phyloP scores from a whole-genome alignment of 169 alveolate species.

The Perkinsus marinus region DNA sequence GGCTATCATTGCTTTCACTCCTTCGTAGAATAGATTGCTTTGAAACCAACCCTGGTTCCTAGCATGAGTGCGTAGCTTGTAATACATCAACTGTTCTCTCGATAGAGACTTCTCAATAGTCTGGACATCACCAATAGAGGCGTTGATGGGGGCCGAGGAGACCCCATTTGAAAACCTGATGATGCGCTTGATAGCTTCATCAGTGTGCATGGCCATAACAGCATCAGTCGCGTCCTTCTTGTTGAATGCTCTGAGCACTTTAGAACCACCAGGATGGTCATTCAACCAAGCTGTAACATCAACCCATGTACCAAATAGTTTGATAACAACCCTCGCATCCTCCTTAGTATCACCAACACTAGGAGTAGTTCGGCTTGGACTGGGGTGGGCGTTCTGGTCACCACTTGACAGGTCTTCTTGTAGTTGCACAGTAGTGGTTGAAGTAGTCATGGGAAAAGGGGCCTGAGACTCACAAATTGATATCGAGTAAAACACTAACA shows the following conservation, averaged over 20 bases:
- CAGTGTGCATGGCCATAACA: slow-evolving; percentile 1
- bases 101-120: neutral
- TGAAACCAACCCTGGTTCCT: neutral
- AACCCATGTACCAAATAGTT: neutral
- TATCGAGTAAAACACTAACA: too few species aligned
- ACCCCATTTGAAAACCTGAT: neutral
- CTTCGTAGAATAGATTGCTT: neutral
- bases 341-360: neutral
- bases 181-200: neutral
- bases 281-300: neutral
- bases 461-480: too few species aligned
- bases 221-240: slow-evolving; percentile 1
- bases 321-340: neutral
- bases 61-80: neutral
- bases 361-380: too few species aligned
- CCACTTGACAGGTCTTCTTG: too few species aligned
- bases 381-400: too few species aligned
- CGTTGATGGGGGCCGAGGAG: too few species aligned
- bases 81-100: neutral
- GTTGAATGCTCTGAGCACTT: neutral
- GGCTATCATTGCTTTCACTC: neutral
- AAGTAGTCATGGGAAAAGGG: too few species aligned
- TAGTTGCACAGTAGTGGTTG: too few species aligned
- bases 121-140: neutral
- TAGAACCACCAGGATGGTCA: slow-evolving; percentile 3